phyloP scores from a whole-genome alignment of 2,329 filamentous ascomycete genomes.

The Venturiaceae sp. region DNA sequence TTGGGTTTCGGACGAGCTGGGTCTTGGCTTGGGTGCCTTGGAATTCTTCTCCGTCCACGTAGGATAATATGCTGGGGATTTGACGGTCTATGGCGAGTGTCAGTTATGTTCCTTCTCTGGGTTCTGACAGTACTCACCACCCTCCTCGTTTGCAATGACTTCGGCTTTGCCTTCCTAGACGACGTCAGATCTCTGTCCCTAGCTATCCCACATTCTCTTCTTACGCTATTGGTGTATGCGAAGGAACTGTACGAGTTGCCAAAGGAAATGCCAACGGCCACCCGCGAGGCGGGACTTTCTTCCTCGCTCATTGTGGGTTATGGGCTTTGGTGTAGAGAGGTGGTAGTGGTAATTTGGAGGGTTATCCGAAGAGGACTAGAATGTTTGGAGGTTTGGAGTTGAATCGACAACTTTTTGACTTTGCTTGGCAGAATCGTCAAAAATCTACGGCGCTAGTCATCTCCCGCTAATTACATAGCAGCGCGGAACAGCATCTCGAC shows the following conservation, averaged over 20 bases:
- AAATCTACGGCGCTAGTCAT: too few species aligned
- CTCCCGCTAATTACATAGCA: too few species aligned
- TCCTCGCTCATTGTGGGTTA: slow-evolving; percentile 38
- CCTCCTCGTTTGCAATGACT: slow-evolving; percentile 98
- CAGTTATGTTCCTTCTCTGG: not conserved
- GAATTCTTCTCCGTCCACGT: slow-evolving; percentile 93
- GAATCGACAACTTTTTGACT: not conserved
- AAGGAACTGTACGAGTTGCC: slow-evolving; percentile 98
- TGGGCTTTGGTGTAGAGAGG: not conserved
- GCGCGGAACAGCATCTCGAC: too few species aligned
- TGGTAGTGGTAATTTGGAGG: not conserved
- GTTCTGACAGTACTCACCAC: slow-evolving; percentile 51
- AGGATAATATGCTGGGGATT: slow-evolving; percentile 89
- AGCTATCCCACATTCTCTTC: slow-evolving; percentile 13
- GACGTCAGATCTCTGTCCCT: slow-evolving; percentile 6
- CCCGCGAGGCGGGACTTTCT: slow-evolving; percentile 41
- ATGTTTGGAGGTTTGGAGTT: not conserved
- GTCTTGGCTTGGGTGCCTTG: slow-evolving; percentile 91
- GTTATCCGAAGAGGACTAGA: too few species aligned
- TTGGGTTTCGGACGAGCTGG: slow-evolving; percentile 83
- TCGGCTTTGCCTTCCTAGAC: slow-evolving; percentile 79
- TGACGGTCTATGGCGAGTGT: slow-evolving; percentile 64
- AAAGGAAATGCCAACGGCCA: slow-evolving; percentile 91
- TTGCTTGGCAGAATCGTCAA: slow-evolving; percentile 14
- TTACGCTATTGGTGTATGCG: slow-evolving; percentile 64